A percentile compares a stretch with the other conserved stretches of the same genome.
These are phyloP conservation scores for Candida ficus DNA, from an alignment of 805 yeast species.

Conservation along the genomic window DNA sequence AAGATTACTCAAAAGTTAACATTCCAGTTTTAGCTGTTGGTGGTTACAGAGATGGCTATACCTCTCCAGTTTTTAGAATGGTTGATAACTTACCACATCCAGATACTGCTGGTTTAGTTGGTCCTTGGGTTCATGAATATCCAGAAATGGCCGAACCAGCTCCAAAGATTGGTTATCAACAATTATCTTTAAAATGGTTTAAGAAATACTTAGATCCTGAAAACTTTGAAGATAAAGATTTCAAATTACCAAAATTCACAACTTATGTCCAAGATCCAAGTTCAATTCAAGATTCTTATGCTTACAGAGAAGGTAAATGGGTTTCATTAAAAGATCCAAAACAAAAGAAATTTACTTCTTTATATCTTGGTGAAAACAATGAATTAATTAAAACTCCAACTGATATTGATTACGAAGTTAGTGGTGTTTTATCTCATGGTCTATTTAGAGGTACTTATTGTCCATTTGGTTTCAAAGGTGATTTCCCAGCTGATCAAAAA, in stretches of 20 bases:
- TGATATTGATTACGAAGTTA: constrained; percentile 16
- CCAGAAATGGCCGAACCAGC: constrained; percentile 44
- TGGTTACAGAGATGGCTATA: constrained; percentile 46
- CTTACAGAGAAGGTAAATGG: constrained; percentile 36
- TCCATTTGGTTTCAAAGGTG: constrained; percentile 43
- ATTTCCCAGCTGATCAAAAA: constrained; percentile 41
- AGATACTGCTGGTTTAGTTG: constrained; percentile 31
- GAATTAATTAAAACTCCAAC: constrained; percentile 1
- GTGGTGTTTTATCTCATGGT: constrained; percentile 37
- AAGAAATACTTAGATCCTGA: constrained; percentile 31
- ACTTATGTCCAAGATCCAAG: constrained; percentile 41
- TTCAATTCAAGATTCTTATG: constrained; percentile 33
- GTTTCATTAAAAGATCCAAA: constrained; percentile 24
- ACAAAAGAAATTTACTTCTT: constrained; percentile 11
- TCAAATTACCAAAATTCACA: constrained; percentile 31
- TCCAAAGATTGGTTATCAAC: constrained; percentile 40
- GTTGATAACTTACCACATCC: constrained; percentile 33
- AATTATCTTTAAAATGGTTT: constrained; percentile 38
- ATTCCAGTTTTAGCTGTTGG: constrained; percentile 41
- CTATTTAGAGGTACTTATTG: constrained; percentile 40
- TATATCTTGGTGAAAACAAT: constrained; percentile 14
- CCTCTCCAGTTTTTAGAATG: constrained; percentile 40
- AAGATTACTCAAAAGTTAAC: constrained; percentile 33
- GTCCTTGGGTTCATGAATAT: constrained; percentile 47
- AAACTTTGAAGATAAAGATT: constrained; percentile 17